phyloP scores from a whole-genome alignment of 192 early-diverging fungal species.

The Coemansia sp. region DNA sequence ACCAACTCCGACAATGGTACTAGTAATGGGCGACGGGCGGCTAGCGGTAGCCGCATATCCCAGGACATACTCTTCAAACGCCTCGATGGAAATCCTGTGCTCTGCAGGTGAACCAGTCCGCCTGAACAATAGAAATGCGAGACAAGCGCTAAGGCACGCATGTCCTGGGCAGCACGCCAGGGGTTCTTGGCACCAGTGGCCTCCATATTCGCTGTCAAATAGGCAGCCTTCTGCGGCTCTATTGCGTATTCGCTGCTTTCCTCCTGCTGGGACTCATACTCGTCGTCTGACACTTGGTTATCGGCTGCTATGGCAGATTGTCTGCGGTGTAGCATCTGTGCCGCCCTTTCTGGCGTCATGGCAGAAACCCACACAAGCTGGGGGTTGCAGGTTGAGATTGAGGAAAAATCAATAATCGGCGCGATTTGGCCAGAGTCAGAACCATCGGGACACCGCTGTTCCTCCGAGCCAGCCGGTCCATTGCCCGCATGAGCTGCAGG shows the following conservation, averaged over 20 bases:
- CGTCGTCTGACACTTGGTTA: background rate
- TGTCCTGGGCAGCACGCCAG: constrained; percentile 64
- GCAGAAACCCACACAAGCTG: constrained; percentile 36
- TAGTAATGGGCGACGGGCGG: constrained; percentile 60
- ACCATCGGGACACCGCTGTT: background rate
- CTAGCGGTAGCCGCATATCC: constrained; percentile 60
- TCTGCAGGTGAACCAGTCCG: background rate
- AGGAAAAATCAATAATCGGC: constrained; percentile 53
- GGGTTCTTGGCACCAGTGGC: constrained; percentile 32
- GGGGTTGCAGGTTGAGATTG: constrained; percentile 32
- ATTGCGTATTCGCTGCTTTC: background rate
- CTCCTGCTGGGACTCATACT: background rate
- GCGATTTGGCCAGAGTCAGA: constrained; percentile 13
- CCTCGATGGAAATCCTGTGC: background rate
- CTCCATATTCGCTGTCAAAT: constrained; percentile 4
- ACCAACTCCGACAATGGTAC: constrained; percentile 68
- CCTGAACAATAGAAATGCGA: constrained; percentile 68
- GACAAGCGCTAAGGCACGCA: constrained; percentile 65
- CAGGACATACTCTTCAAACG: constrained; percentile 27
- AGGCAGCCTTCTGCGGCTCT: background rate
- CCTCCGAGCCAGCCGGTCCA: background rate
- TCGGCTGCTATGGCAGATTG: background rate
- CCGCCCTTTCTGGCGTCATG: constrained; percentile 34
- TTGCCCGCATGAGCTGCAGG: background rate
- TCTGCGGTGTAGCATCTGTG: constrained; percentile 11